These are phyloP conservation scores for Cadophora gregata DNA, from an alignment of 2,329 filamentous ascomycete genomes.

Conservation along the genomic window DNA sequence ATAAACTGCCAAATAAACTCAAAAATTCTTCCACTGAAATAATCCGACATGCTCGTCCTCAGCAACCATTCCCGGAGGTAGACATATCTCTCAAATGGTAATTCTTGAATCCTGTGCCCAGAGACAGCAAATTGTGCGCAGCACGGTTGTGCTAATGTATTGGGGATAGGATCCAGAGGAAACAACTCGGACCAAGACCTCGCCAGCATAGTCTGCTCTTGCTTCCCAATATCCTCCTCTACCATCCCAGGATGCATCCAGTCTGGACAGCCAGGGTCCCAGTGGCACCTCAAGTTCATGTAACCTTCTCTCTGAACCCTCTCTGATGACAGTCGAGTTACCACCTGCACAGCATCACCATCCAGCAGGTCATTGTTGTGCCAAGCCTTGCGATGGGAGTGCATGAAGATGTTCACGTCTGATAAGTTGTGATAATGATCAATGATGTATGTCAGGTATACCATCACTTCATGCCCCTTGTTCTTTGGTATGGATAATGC, in stretches of 20 bases:
- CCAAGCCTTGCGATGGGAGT: conserved; percentile 55
- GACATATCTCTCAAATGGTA: conserved; percentile 59
- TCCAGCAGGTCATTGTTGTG: conserved; percentile 40
- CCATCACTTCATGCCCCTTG: conserved; percentile 41
- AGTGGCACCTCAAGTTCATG: conserved; percentile 65
- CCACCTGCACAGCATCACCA: conserved; percentile 45
- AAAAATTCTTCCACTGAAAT: conserved; percentile 62
- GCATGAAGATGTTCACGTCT: conserved; percentile 43
- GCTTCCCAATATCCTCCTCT: conserved; percentile 48
- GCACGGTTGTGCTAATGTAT: conserved; percentile 59
- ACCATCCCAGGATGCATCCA: conserved; percentile 51
- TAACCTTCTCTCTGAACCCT: conserved; percentile 59
- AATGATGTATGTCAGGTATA: conserved; percentile 61
- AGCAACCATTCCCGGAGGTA: conserved; percentile 65
- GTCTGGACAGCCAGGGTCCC: conserved; percentile 60
- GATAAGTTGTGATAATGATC: conserved; percentile 62
- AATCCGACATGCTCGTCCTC: conserved; percentile 59
- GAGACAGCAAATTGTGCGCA: conserved; percentile 71
- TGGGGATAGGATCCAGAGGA: conserved; percentile 47
- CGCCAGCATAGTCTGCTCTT: conserved; percentile 52
- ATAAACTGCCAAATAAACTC: conserved; percentile 73
- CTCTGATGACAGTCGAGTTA: conserved; percentile 35
- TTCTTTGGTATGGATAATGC: conserved; percentile 59
- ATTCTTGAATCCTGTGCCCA: conserved; percentile 54
- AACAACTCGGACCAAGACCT: conserved; percentile 46